Evolutionary conservation across 371 early-diverging fungal genomes (phyloP), one percentile per base, ranked within the genome.

Genomic region (Mucor velutinosus): DNA sequence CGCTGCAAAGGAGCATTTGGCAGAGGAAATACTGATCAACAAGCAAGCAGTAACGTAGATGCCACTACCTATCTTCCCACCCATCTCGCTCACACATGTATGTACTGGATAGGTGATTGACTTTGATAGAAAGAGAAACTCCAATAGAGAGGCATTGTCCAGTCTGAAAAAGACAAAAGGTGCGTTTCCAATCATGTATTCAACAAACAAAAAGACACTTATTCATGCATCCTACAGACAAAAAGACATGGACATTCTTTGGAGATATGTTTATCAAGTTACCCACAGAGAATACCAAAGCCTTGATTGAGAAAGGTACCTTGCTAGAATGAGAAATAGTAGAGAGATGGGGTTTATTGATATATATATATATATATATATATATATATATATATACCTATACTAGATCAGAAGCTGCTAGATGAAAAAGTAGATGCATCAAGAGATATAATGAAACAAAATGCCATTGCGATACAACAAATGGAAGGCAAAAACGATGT

Each of bases 261-360:
- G 89, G 91, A 7, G 87, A 90, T 27, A 79, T 89, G 82, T 90
- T 90, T 72, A 67, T 90, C 35, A 83, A 82, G 49, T 61, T 90
- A 65, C 83, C 85, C 2, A 76, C 69, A 10, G 58, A 73, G 6
- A 73, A 77, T 8, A 75, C 78, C 7, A 79, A 78, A 47, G 60
- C 63, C 15, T 56, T 80, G 39, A 77, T 86, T 39, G 76, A 84
- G 45, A 75, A 80, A 69, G 86, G 86, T 85, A 58, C 37, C 0
- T 35, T 35, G 30, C 25, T 43, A n/a, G n/a, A 29, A 33, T 39
- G 14, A 14, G 35, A 7, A 12, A 37, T 37, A 37, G 12, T 14
- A 37, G 37, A 37, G 35, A 35, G 6, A 30, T 30, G 33, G 37
- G 14, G 37, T 37, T 37, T 37, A 37, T 37, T 37, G 37, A 37